Evolutionary conservation across 1,284 basidiomycete species (phyloP), one percentile per base, ranked within the genome.

Genomic region (Marasmius tenuissimus): DNA sequence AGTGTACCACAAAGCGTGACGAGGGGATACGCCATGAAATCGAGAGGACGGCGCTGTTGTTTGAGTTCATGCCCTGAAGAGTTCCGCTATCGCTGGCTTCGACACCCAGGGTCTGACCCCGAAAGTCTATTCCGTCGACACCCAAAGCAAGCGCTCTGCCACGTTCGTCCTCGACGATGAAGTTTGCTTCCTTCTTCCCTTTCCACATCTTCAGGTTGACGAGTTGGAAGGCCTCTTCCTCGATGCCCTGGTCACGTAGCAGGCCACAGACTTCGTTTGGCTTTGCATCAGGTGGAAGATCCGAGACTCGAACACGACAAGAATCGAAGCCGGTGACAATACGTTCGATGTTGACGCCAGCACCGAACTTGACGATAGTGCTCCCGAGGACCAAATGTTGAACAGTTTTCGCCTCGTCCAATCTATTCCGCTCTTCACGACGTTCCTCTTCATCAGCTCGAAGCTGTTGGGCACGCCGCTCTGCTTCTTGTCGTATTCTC

Each of bases 321-420:
- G 78, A 74, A 42, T 85, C 80, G 63, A 82, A 84, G 6, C 83
- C 82, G 14, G 76, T 70, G 33, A 81, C 66, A 37, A 84, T 62
- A 18, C 70, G 67, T 54, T 67, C 67, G 37, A 85, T 71, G 27
- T 78, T 69, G 45, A 85, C 66, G 3, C 83, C 83, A 2, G 81
- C 78, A 18, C 72, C 72, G 53, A 72, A 83, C 6, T 80, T 81
- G n/a, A 82, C 77, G 39, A 84, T 65, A 40, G 72, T 78, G 12
- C 81, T 79, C 2, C 77, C 81, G 20, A 73, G 72, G 14, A 85
- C 73, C n/a, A 81, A 64, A 50, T 75, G 74, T 56, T 72, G 77
- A 2, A 78, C 71, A 1, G 74, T 77, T 49, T 73, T 73, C 1
- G 71, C 65, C 1, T 79, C 81, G 40, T 82, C 80, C 54, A 73